phyloP scores from a whole-genome alignment of 305 asterid species.

The Rubia balearica region DNA sequence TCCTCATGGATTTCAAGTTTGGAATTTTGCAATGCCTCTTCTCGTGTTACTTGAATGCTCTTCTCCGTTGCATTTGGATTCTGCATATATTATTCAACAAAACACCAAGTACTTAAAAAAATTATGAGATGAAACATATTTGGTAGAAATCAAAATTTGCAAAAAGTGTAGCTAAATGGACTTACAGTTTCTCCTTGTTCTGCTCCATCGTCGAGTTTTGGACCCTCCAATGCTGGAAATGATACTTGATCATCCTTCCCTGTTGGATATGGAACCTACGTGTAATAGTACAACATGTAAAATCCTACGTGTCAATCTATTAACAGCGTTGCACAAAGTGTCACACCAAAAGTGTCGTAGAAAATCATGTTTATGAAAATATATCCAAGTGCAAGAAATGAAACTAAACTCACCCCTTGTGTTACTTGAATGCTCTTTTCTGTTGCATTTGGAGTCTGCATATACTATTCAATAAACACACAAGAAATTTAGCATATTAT shows the following conservation, averaged over 20 bases:
- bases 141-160: neutral
- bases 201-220: neutral
- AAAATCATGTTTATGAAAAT: too few relatives aligned
- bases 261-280: neutral
- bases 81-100: neutral
- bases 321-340: too few relatives aligned
- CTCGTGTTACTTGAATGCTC: neutral
- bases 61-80: neutral
- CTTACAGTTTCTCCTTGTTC: neutral
- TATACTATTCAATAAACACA: neutral
- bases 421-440: neutral
- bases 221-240: neutral
- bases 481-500: neutral
- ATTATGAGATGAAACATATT: neutral
- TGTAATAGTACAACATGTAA: neutral
- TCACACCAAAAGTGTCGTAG: too few relatives aligned
- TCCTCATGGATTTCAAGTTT: neutral
- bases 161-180: neutral
- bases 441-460: neutral
- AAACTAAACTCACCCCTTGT: too few relatives aligned
- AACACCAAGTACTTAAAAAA: neutral
- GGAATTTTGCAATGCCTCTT: neutral
- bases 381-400: too few relatives aligned
- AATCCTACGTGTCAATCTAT: too few relatives aligned
- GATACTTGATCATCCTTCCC: neutral